Percentiles rank a stretch among this genome's conserved stretches.
Conservation (phyloP, 2,329 filamentous ascomycete genomes). For the Sphaceloma murrayae region DNA sequence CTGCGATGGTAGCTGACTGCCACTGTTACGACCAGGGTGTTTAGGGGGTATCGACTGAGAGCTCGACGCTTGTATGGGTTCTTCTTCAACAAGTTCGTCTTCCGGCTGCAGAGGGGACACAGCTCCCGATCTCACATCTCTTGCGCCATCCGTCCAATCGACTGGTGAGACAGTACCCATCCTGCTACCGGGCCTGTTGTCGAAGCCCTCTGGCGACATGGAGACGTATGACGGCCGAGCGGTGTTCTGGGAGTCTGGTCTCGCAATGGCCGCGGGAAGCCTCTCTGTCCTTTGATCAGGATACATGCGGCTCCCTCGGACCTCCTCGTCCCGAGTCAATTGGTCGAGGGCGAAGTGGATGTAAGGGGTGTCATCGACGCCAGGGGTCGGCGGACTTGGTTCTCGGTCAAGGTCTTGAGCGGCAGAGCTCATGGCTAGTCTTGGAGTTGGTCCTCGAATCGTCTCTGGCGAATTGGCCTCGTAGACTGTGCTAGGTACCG, state of each 20-base stretch:
- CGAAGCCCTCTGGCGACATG: constrained; percentile 3
- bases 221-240: constrained; percentile 10
- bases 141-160: constrained; percentile 6
- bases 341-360: constrained; percentile 86
- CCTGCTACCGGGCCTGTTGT: constrained; percentile 8
- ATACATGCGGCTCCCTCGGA: constrained; percentile 45
- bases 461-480: constrained; percentile 17
- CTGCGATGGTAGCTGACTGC: constrained; percentile 9
- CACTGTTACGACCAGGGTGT: constrained; percentile 4
- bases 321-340: constrained; percentile 63
- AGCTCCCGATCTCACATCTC: constrained; percentile 2
- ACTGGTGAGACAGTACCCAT: constrained; percentile 8
- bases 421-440: constrained; percentile 24
- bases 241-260: constrained; percentile 11
- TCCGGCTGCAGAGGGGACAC: constrained; percentile 4
- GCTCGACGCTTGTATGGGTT: background rate
- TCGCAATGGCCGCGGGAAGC: background rate
- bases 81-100: background rate
- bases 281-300: constrained; percentile 34
- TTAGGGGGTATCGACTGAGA: constrained; percentile 7
- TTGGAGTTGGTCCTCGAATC: constrained; percentile 4
- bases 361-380: constrained; percentile 75
- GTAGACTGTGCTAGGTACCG: constrained; percentile 28
- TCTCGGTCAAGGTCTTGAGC: constrained; percentile 26
- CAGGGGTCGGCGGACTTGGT: constrained; percentile 53